phyloP scores from a whole-genome alignment of 495 filamentous ascomycete species.

The Penicillium chermesinum region DNA sequence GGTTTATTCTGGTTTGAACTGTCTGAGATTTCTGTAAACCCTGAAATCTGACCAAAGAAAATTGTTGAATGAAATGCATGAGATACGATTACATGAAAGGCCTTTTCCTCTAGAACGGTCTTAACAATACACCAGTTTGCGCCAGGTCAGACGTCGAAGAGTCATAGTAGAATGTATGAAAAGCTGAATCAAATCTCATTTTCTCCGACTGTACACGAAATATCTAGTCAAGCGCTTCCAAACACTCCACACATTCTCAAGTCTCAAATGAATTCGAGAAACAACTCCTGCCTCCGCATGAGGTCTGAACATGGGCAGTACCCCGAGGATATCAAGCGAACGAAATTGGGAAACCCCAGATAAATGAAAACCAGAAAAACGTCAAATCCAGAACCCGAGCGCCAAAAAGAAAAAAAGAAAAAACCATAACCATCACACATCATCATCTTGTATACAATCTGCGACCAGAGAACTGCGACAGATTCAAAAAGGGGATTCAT shows the following conservation, averaged over 20 bases:
- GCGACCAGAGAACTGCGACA: conserved; percentile 1
- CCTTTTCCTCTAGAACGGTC: not conserved
- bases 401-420: conserved; percentile 8
- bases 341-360: conserved; percentile 1
- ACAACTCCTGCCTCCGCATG: not conserved
- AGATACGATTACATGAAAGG: conserved; percentile 12
- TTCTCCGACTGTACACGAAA: not conserved
- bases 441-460: conserved; percentile 12
- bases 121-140: no score
- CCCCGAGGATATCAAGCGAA: conserved; percentile 16
- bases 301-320: not conserved
- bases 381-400: not conserved
- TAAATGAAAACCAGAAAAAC: conserved; percentile 1
- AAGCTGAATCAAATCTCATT: not conserved
- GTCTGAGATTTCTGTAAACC: not conserved
- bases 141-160: no score
- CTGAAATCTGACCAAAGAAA: conserved; percentile 6
- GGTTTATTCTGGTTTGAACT: not conserved
- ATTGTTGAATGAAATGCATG: conserved; percentile 22
- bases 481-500: conserved; percentile 1
- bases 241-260: conserved; percentile 1
- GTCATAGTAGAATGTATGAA: not conserved
- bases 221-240: conserved; percentile 9
- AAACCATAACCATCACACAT: conserved; percentile 11
- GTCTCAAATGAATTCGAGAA: not conserved